Conservation (phyloP, 2,329 filamentous ascomycete species). For the Lachnellula occidentalis region DNA sequence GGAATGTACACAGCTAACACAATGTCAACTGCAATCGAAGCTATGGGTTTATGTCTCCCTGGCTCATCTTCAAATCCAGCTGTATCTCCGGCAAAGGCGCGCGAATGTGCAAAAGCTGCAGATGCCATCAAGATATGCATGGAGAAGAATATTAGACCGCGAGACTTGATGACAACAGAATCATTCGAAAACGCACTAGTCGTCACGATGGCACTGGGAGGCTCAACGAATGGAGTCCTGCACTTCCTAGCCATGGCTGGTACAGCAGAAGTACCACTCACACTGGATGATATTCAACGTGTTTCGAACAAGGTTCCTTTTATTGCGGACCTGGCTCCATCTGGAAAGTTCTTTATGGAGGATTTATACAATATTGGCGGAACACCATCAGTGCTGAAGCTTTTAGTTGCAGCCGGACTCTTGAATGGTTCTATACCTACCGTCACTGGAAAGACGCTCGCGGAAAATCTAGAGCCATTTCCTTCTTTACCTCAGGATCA, state of each 20-base stretch:
- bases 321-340: conserved; percentile 68
- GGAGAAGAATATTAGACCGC: conserved; percentile 63
- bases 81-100: conserved; percentile 62
- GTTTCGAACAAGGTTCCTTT: conserved; percentile 67
- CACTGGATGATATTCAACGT: conserved; percentile 63
- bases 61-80: conserved; percentile 67
- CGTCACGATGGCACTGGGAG: conserved; percentile 68
- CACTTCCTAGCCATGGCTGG: conserved; percentile 69
- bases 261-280: conserved; percentile 58
- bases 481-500: conserved; percentile 75
- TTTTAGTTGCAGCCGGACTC: conserved; percentile 69
- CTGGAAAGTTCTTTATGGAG: conserved; percentile 80
- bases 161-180: conserved; percentile 62
- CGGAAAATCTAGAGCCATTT: conserved; percentile 72
- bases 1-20: conserved; percentile 78
- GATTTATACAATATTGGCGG: conserved; percentile 84
- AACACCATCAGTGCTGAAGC: conserved; percentile 78
- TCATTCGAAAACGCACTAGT: conserved; percentile 69
- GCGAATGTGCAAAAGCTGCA: conserved; percentile 63
- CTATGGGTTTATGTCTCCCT: conserved; percentile 63
- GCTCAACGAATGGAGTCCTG: conserved; percentile 65
- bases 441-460: conserved; percentile 77
- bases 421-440: conserved; percentile 75
- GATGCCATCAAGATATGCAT: conserved; percentile 64
- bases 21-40: conserved; percentile 68